Evolutionary conservation across 768 basidiomycete genomes (phyloP), one percentile per base, ranked within the genome.

Genomic region (Pleurotus djamor): DNA sequence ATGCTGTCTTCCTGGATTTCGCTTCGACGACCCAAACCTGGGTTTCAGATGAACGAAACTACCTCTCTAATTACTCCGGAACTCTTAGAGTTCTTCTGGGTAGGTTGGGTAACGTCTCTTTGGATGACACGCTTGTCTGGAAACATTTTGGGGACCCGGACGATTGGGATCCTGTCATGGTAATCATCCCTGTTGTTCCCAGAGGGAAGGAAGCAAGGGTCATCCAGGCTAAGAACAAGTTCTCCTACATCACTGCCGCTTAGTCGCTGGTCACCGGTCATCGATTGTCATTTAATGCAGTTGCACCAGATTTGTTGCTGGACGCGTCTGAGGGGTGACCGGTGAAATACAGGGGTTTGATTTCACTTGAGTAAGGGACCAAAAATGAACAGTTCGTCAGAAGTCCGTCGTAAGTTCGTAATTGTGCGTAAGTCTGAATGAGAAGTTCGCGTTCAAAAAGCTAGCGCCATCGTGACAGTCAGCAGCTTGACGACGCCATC

Each of bases 1-100:
- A 64, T 48, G 58, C 55, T 45, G 64, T 65, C 47, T 45, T 66
- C 4, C 54, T 66, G 32, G 65, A 64, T 52, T 65, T 66, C 58
- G 59, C 59, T 3, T 49, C 44, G 1, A 61, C 63, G 28, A 61
- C 43, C 5, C 63, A 64, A 56, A 59, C 65, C 6, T 63, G 59
- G 59, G 56, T 59, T 21, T 10, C 47, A 44, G 32, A 56, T 5
- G 58, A 61, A 21, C 43, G 38, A 12, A 59, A 57, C 55, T 10
- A 13, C 3, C 48, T 63, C 14, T 5, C 57, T 6, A 66, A 66
- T 48, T 43, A 43, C 41, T 43, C 4, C 41, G 10, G n/a, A 9
- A n/a, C 41, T n/a, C 9, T 43, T 9, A 9, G 1, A 4, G 9
- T n/a, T 10, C 41, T 43, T n/a, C n/a, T 43, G n/a, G 41, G n/a